Base-by-base conservation (phyloP, 805 yeast species). In the Kregervanrija delftensis region DNA sequence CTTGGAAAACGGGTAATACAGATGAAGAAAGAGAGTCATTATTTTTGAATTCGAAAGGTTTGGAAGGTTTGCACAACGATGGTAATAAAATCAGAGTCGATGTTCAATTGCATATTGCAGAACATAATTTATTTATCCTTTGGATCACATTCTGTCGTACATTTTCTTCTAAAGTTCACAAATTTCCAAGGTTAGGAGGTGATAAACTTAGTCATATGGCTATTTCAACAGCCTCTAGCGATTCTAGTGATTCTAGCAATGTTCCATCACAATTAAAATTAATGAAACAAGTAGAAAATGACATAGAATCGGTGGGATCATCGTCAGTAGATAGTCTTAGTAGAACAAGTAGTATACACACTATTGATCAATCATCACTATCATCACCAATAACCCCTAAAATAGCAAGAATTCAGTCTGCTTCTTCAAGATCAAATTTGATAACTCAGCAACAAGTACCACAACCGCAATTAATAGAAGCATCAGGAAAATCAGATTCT, bases 141-240 rank as follows among this genome's bases (percentile, higher is more conserved):
- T 91, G 97, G 97, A 74, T 91, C 10, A 87, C 96, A 0, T 89
- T 86, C 59, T 82, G 91, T 1, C 78, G 91, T 54, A 57, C 63
- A 17, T 17, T 35, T 14, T 35, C 47, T 3, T 15, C 36, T 32
- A 30, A 32, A 17, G 11, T 11, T 16, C 39, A 32, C 34, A 14
- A 46, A 14, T 5, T 31, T 17, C 17, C 15, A 11, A 13, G n/a
- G 11, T 15, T 38, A 13, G 12, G 11, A 8, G 17, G 8, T 34
- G 17, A 22, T 22, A 22, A 4, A 22, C 28, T 6, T 4, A 22
- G 28, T 6, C 28, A 22, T 6, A 22, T 31, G 17, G 33, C 34
- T 22, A 4, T 22, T 22, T 57, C 61, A 32, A 14, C 48, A 8
- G 12, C 46, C 5, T 45, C 48, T 11, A 35, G 28, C 13, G 43